Evolutionary conservation across 768 basidiomycete genomes (phyloP).

Genomic region (Lactarius akahatsu): DNA sequence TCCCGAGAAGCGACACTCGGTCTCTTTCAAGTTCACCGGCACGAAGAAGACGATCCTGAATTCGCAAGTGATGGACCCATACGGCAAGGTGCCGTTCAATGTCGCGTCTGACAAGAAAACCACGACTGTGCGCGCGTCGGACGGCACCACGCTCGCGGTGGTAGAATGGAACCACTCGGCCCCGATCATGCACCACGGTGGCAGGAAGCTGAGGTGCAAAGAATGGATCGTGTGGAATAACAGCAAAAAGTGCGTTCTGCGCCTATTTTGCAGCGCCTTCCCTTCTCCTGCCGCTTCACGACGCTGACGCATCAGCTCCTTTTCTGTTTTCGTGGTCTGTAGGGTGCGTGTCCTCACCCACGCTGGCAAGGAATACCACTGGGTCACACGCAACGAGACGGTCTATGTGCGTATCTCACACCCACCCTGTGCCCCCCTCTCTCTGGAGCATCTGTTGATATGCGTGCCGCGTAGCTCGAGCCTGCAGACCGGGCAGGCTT

Average conservation of each 20-base stretch:
- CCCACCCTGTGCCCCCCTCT: background rate
- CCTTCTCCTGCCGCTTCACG: too few relatives aligned
- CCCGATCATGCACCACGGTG: constrained; percentile 15
- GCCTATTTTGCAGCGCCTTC: background rate
- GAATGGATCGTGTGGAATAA: constrained; percentile 20
- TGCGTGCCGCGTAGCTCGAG: constrained; percentile 7
- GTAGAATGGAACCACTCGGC: constrained; percentile 24
- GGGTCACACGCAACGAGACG: constrained; percentile 7
- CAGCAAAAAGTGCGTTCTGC: background rate
- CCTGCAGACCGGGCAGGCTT: constrained; percentile 6
- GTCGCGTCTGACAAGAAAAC: constrained; percentile 20
- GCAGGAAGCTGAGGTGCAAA: constrained; percentile 17
- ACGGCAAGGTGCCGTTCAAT: constrained; percentile 17
- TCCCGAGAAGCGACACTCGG: constrained; percentile 5
- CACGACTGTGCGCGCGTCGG: constrained; percentile 7
- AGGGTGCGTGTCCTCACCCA: constrained; percentile 10
- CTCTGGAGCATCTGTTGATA: background rate
- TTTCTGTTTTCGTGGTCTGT: background rate
- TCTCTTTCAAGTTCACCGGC: constrained; percentile 14
- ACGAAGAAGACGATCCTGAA: constrained; percentile 10
- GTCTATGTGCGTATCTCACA: constrained; percentile 8
- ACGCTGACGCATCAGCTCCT: background rate
- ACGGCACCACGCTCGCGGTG: constrained; percentile 10
- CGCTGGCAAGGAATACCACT: constrained; percentile 16
- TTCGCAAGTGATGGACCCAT: constrained; percentile 18